Evolutionary conservation across 169 alveolate species (phyloP), one percentile per base, ranked within the genome.

Genomic region (Plasmodium yoelii): DNA sequence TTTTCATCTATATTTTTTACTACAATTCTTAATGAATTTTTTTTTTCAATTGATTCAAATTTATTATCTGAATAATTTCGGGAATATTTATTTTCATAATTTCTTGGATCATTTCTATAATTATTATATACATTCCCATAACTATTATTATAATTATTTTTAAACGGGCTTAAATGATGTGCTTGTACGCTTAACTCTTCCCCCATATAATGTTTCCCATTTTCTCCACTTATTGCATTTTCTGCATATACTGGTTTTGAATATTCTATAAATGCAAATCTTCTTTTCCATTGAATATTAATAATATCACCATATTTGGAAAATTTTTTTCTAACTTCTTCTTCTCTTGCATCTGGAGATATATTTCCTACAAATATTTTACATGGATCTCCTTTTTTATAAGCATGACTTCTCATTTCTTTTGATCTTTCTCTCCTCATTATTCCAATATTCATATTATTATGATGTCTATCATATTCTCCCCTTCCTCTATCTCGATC

Each of bases 341-440:
- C 97, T 92, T 94, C 96, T 68, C 94, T 93, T 42, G 93, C 95
- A 39, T 92, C 93, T 6, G 94, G 93, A n/a, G 95, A 93, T 47
- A 95, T 87, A 57, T 95, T 95, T 15, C 97, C 97, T 19, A 95
- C 93, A 86, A 95, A 95, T 7, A 95, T 93, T 91, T 95, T 95
- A 46, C 96, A 74, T 71, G 77, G 88, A 39, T 53, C 94, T 22
- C 60, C 59, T 64, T 75, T 75, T 42, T 75, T 75, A 42, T 75
- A 63, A 8, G 10, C 72, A 61, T 56, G 51, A 65, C 26, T 61
- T 63, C 88, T 63, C 59, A 75, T 26, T 12, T 75, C 67, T 75
- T 44, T 61, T 39, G 28, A 53, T 49, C 73, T 47, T 63, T 75
- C 88, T 44, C 88, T 75, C 42, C 88, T 75, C 47, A 75, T 75